Percentiles rank a stretch among this genome's conserved stretches.
Evolutionary conservation across 1,284 basidiomycete genomes (phyloP).

Genomic region (Peniophora sp.): DNA sequence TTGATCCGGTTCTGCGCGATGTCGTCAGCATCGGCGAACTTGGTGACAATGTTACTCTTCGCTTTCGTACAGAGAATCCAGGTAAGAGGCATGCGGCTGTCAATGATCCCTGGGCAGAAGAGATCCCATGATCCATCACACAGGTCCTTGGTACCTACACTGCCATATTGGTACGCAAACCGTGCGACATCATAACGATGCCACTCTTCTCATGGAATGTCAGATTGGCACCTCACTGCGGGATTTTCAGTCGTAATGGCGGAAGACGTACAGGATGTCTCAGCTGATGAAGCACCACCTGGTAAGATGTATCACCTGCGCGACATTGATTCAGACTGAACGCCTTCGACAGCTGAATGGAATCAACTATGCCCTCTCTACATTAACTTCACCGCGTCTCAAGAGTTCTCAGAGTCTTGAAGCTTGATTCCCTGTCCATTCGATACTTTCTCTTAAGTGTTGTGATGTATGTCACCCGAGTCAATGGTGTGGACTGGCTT

Average conservation of each 20-base stretch:
- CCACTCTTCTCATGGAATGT: background rate
- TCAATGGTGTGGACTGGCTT: no score
- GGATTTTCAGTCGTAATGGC: background rate
- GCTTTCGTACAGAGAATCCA: slow-evolving; percentile 32
- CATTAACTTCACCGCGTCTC: no score
- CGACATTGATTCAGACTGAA: no score
- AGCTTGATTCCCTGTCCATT: no score
- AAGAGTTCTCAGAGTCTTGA: no score
- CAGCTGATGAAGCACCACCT: background rate
- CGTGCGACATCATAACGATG: background rate
- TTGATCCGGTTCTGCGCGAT: slow-evolving; percentile 26
- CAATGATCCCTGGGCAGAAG: no score
- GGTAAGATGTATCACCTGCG: background rate
- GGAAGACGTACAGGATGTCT: background rate
- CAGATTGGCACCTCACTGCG: background rate
- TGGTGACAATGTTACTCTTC: slow-evolving; percentile 20
- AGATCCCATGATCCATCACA: no score
- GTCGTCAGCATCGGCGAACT: slow-evolving; percentile 17
- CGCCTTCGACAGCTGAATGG: no score
- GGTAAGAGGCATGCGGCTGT: slow-evolving; percentile 11
- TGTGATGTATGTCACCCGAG: no score
- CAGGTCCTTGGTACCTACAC: background rate
- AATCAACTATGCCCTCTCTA: no score
- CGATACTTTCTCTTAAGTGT: no score
- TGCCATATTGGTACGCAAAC: background rate